These are phyloP conservation scores for Aspergillus felis DNA, from an alignment of 2,329 filamentous ascomycete species.

Conservation along the genomic window DNA sequence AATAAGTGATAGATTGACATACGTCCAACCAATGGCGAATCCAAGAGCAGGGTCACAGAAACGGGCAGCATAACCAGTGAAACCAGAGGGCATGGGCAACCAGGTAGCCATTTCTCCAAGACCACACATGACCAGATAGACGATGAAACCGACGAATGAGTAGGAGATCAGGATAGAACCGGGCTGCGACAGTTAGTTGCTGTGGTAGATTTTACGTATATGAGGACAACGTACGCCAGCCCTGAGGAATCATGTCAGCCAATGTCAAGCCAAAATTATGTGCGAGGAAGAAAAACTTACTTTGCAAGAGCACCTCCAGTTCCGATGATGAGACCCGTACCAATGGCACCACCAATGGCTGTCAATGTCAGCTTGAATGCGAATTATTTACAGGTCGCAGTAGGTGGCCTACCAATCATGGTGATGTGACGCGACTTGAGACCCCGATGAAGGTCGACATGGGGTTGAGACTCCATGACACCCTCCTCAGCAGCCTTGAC, in stretches of 20 bases:
- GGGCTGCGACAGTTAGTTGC: constrained; percentile 23
- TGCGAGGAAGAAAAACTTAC: constrained; percentile 17
- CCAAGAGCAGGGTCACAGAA: constrained; percentile 79
- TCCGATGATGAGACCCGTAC: constrained; percentile 41
- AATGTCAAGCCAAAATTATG: neutral
- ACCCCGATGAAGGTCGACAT: constrained; percentile 38
- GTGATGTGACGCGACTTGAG: constrained; percentile 40
- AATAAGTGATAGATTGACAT: constrained; percentile 21
- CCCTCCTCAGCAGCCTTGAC: constrained; percentile 18
- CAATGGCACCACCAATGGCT: constrained; percentile 43
- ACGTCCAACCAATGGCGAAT: constrained; percentile 72
- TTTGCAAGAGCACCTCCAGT: constrained; percentile 37
- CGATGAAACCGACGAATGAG: constrained; percentile 50
- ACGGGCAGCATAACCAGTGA: constrained; percentile 74
- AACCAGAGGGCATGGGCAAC: constrained; percentile 73
- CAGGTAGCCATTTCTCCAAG: constrained; percentile 83
- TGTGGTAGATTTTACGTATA: too few species aligned
- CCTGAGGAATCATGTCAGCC: constrained; percentile 20
- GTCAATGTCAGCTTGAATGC: constrained; percentile 8
- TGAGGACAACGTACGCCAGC: constrained; percentile 31
- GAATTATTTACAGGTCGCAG: neutral
- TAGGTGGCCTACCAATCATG: constrained; percentile 35
- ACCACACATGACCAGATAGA: constrained; percentile 76
- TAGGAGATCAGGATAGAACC: constrained; percentile 44
- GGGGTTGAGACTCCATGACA: constrained; percentile 20